phyloP scores from a whole-genome alignment of 805 yeast genomes.

The Tetrapisispora namnaoensis region DNA sequence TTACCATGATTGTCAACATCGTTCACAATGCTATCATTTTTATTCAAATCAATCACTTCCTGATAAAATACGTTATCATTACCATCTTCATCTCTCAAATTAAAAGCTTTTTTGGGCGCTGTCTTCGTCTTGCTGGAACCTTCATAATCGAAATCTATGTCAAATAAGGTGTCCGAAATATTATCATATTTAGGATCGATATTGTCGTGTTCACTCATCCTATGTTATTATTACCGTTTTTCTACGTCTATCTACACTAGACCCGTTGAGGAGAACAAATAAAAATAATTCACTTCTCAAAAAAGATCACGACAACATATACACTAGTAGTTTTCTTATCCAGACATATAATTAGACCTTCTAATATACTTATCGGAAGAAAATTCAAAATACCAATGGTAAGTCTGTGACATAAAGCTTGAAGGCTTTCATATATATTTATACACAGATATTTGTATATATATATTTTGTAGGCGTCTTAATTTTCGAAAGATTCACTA shows the following conservation, averaged over 20 bases:
- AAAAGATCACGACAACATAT: no score
- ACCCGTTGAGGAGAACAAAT: no score
- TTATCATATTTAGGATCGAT: slow-evolving; percentile 2
- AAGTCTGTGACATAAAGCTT: no score
- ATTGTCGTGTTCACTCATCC: neutral
- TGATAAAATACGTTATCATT: slow-evolving; percentile 19
- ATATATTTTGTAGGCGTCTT: no score
- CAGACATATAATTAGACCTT: no score
- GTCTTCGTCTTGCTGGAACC: slow-evolving; percentile 6
- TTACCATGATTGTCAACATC: slow-evolving; percentile 24
- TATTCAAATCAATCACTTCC: slow-evolving; percentile 28
- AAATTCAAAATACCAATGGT: no score
- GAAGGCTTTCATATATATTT: no score
- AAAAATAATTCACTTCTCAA: no score
- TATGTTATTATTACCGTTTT: neutral
- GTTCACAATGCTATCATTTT: slow-evolving; percentile 30
- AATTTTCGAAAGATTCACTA: no score
- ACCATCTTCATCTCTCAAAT: slow-evolving; percentile 4
- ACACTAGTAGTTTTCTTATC: no score
- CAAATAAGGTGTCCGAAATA: slow-evolving; percentile 29
- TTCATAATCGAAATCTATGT: slow-evolving; percentile 31
- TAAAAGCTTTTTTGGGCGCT: neutral
- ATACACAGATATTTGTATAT: no score
- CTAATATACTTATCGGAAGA: no score
- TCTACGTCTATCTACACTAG: neutral